Percentiles rank a stretch among this genome's conserved stretches.
These are phyloP conservation scores for Aspergillus olivimuriae DNA, from an alignment of 495 filamentous ascomycete genomes.

Conservation along the genomic window DNA sequence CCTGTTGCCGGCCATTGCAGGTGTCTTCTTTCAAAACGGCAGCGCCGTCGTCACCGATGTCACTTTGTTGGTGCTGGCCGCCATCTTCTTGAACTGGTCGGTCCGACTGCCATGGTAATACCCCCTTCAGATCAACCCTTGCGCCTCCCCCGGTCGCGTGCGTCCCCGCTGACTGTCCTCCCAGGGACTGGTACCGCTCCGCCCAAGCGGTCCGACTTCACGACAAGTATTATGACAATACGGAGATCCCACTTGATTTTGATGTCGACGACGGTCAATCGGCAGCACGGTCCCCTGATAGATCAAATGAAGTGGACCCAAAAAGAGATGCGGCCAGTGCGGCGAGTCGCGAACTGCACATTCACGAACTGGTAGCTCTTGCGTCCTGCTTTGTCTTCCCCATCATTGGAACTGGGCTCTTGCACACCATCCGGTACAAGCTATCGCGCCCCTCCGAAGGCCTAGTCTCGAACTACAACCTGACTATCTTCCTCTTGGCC, in stretches of 20 bases:
- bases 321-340: conserved; percentile 16
- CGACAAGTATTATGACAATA: conserved; percentile 39
- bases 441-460: conserved; percentile 80
- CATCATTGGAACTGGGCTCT: conserved; percentile 65
- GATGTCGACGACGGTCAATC: conserved; percentile 38
- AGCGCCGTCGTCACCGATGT: conserved; percentile 77
- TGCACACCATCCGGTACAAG: conserved; percentile 67
- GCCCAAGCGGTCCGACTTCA: conserved; percentile 56
- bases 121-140: conserved; percentile 3
- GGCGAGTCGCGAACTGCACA: conserved; percentile 60
- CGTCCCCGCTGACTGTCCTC: conserved; percentile 2
- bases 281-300: conserved; percentile 33
- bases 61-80: conserved; percentile 68
- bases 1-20: conserved; percentile 76
- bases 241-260: conserved; percentile 20
- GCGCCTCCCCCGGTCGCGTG: not conserved
- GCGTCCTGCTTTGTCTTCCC: conserved; percentile 75
- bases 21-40: conserved; percentile 79
- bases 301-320: conserved; percentile 5
- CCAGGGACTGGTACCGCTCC: conserved; percentile 83
- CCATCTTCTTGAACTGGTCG: conserved; percentile 90
- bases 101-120: conserved; percentile 79
- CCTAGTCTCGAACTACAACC: conserved; percentile 83
- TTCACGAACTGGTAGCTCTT: conserved; percentile 68
- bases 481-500: conserved; percentile 88